Conservation (phyloP, 2,329 filamentous ascomycete species). For the Penicillium glabrum region DNA sequence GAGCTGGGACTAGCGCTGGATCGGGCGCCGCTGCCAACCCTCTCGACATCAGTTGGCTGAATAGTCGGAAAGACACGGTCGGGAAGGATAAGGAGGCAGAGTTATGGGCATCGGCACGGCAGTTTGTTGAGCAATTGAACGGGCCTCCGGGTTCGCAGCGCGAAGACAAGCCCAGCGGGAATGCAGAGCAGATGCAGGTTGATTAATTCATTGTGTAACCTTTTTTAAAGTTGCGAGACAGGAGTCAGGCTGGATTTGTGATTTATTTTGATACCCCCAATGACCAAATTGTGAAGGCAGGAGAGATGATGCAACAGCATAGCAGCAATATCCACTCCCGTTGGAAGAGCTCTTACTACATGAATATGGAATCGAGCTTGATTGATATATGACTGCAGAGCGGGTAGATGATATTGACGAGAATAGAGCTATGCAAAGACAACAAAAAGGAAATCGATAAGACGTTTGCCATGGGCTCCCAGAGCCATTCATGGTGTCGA, state of each 20-base stretch:
- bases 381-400: neutral
- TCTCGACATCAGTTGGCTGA: constrained; percentile 86
- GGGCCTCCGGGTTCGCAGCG: constrained; percentile 7
- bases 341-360: neutral
- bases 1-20: constrained; percentile 17
- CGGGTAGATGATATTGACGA: neutral
- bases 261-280: constrained; percentile 12
- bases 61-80: constrained; percentile 78
- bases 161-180: constrained; percentile 14
- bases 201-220: constrained; percentile 26
- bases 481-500: neutral
- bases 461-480: constrained; percentile 6
- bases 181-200: constrained; percentile 40
- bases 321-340: neutral
- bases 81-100: constrained; percentile 82
- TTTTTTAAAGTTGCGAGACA: neutral
- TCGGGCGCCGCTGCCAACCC: constrained; percentile 48
- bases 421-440: constrained; percentile 16
- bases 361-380: neutral
- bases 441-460: neutral
- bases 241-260: constrained; percentile 39
- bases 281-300: neutral
- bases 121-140: constrained; percentile 51
- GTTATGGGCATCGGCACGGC: constrained; percentile 65
- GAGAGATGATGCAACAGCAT: constrained; percentile 33